These are phyloP conservation scores for Raddia guianensis DNA, from an alignment of 176 grass and related monocot genomes.

Conservation along the genomic window DNA sequence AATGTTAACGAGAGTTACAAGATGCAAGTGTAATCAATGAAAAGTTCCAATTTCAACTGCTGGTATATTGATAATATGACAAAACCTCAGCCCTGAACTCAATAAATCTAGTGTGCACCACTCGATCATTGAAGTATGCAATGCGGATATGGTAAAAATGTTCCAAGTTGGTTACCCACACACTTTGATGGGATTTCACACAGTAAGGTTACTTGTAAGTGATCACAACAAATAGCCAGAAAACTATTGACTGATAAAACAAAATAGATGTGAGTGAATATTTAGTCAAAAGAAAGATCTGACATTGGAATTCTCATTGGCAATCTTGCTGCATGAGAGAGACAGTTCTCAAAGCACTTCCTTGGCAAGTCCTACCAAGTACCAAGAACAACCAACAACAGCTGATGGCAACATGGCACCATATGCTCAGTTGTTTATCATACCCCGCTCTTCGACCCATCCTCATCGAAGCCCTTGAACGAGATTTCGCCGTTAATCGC, in stretches of 20 bases:
- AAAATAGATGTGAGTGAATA: not conserved
- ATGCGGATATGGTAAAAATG: too few species aligned
- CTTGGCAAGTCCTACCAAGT: not conserved
- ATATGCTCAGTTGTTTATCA: conserved; percentile 23
- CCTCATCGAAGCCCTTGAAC: conserved; percentile 27
- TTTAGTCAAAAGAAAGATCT: not conserved
- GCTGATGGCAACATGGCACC: not conserved
- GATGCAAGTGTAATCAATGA: not conserved
- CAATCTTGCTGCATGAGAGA: not conserved
- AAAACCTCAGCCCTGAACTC: not conserved
- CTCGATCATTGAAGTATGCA: not conserved
- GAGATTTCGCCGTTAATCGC: conserved; percentile 41
- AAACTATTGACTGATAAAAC: not conserved
- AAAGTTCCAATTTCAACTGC: not conserved
- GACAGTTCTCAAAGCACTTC: not conserved
- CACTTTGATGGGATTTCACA: not conserved
- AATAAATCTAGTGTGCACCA: not conserved
- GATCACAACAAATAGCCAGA: not conserved
- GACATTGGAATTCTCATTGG: not conserved
- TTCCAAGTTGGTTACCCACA: not conserved
- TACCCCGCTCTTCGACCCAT: not conserved
- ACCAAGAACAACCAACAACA: not conserved
- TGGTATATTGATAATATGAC: not conserved
- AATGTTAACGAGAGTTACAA: not conserved
- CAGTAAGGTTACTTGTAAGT: not conserved